A percentile compares a stretch with the other conserved stretches of the same genome.
Evolutionary conservation across 495 filamentous ascomycete genomes (phyloP).

Genomic region (Parathielavia appendiculata): DNA sequence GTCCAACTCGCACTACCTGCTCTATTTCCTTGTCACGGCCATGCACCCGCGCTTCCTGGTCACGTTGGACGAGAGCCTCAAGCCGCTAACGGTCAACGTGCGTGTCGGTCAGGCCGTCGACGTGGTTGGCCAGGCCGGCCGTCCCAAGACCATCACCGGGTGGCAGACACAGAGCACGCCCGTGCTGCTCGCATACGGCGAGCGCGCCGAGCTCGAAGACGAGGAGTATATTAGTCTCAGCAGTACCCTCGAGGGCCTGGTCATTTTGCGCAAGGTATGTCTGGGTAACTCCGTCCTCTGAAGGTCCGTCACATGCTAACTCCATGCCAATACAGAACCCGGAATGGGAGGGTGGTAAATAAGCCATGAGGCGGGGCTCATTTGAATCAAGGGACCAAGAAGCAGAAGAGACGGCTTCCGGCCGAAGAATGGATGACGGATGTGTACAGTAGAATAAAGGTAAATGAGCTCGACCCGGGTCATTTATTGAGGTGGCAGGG

Average conservation of each 20-base stretch:
- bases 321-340: conserved; percentile 36
- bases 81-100: conserved; percentile 92
- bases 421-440: conserved; percentile 7
- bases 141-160: conserved; percentile 97
- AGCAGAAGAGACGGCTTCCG: neutral
- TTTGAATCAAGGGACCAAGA: conserved; percentile 1
- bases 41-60: conserved; percentile 96
- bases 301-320: conserved; percentile 18
- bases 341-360: conserved; percentile 45
- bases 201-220: conserved; percentile 94
- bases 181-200: conserved; percentile 85
- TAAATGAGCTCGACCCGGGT: conserved; percentile 3
- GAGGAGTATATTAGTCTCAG: conserved; percentile 92
- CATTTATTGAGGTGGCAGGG: neutral
- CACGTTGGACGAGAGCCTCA: conserved; percentile 88
- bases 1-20: conserved; percentile 81
- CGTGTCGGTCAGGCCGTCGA: conserved; percentile 97
- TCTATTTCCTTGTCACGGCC: conserved; percentile 96
- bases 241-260: conserved; percentile 87
- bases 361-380: neutral
- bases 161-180: conserved; percentile 99
- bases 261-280: conserved; percentile 91
- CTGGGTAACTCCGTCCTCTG: neutral
- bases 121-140: conserved; percentile 92
- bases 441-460: conserved; percentile 19